Evolutionary conservation across 805 yeast species (phyloP).

Genomic region (Metschnikowia lachancei): DNA sequence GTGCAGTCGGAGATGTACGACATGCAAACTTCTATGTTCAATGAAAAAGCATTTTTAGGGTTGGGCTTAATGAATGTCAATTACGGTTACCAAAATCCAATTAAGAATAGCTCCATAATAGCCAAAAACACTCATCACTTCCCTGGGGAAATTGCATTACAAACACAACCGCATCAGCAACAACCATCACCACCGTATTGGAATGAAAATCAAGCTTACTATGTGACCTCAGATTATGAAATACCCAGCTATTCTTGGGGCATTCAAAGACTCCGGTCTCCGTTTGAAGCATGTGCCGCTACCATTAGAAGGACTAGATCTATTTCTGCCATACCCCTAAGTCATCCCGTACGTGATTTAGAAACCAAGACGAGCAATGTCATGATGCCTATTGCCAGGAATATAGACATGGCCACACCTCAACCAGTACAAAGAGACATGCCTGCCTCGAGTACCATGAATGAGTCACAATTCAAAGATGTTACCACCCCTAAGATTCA

Average conservation of each 20-base stretch:
- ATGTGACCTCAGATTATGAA: conserved; percentile 2
- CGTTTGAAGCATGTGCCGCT: not conserved
- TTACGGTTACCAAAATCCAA: conserved; percentile 9
- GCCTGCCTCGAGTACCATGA: not conserved
- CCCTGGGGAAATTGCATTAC: not conserved
- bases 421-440: conserved; percentile 7
- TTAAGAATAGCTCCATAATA: not conserved
- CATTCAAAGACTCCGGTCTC: conserved; percentile 7
- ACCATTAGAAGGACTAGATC: conserved; percentile 31
- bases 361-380: conserved; percentile 27
- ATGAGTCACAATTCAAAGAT: not conserved
- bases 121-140: not conserved
- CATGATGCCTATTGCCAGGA: conserved; percentile 18
- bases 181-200: not conserved
- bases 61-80: conserved; percentile 32
- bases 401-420: conserved; percentile 9
- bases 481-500: conserved; percentile 3
- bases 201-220: not conserved
- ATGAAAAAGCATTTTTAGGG: conserved; percentile 21
- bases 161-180: not conserved
- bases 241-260: not conserved
- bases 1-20: conserved; percentile 7
- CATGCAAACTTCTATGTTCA: conserved; percentile 7
- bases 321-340: conserved; percentile 19
- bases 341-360: conserved; percentile 23